Evolutionary conservation across 129 eudicot species (phyloP), one percentile per base, ranked within the genome.

Genomic region (Mikania micrantha): DNA sequence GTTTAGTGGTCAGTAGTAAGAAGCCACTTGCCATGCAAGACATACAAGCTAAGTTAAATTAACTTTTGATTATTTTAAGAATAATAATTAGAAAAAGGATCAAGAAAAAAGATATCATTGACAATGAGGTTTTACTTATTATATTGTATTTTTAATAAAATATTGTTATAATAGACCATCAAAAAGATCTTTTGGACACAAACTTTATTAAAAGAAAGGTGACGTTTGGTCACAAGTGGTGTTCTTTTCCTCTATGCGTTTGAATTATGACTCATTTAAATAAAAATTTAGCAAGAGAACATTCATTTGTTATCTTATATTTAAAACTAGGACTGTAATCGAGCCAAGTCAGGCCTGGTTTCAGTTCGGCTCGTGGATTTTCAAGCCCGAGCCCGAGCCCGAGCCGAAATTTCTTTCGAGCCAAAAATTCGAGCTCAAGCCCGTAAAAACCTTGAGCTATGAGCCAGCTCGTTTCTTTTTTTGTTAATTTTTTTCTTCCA

Each of bases 11-110:
- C 71, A 44, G 0, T 47, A 4, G 44, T 31, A 31, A 66, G 44
- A 52, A 66, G 47, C 71, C 71, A 47, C 71, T 47, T n/a, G 31
- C 44, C 42, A 45, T 47, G 45, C n/a, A n/a, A n/a, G n/a, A n/a
- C n/a, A n/a, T n/a, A n/a, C n/a, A n/a, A n/a, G n/a, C n/a, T 44
- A 34, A 34, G 66, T 60, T 60, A 19, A 17, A 60, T 16, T 60
- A 32, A 60, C 15, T 34, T 60, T 60, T n/a, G 7, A 35, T 17
- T 32, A 6, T 1, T 54, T 60, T 60, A 8, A 17, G 35, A 16
- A 36, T 36, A 32, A 60, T 29, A 17, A 60, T 17, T 60, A 17
- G 66, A 15, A 17, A 35, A 45, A 15, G 41, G 28, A 13, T 44
- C 15, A 44, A 44, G 21, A n/a, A 13, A 13, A 64, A 27, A n/a